Evolutionary conservation across 2,329 filamentous ascomycete genomes (phyloP).

Genomic region (Chrysosporium keratinophilum): DNA sequence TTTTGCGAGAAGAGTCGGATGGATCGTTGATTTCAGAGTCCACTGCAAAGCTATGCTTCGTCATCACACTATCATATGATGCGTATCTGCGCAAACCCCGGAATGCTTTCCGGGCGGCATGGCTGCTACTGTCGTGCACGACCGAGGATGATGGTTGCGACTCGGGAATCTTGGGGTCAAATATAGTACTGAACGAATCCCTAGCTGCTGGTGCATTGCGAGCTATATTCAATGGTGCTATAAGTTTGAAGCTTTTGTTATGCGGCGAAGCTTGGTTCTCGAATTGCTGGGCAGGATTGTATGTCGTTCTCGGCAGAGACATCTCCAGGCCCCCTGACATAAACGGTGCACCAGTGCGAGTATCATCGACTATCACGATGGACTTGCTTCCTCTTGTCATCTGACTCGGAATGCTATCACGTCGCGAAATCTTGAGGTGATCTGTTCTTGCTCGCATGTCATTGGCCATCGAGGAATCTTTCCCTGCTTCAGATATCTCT

Average conservation of each 20-base stretch:
- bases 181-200: background rate
- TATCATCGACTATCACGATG: slow-evolving; percentile 73
- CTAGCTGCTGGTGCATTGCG: background rate
- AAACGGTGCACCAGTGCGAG: slow-evolving; percentile 31
- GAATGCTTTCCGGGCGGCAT: background rate
- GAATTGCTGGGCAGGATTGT: background rate
- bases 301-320: background rate
- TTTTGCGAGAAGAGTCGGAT: slow-evolving; percentile 16
- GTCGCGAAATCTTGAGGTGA: slow-evolving; percentile 7
- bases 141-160: background rate
- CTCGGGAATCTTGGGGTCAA: background rate
- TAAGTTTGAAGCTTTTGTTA: background rate
- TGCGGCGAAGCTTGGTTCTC: background rate
- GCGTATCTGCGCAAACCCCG: slow-evolving; percentile 35
- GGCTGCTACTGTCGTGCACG: background rate
- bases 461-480: background rate
- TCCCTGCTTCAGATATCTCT: slow-evolving; percentile 4
- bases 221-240: background rate
- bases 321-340: slow-evolving; percentile 31
- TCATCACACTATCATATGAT: slow-evolving; percentile 37
- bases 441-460: background rate
- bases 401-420: slow-evolving; percentile 37
- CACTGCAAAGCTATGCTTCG: slow-evolving; percentile 23
- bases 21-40: slow-evolving; percentile 20
- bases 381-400: slow-evolving; percentile 78